Base-by-base conservation (phyloP, 768 basidiomycete genomes). In the Rossbeevera mucosa region DNA sequence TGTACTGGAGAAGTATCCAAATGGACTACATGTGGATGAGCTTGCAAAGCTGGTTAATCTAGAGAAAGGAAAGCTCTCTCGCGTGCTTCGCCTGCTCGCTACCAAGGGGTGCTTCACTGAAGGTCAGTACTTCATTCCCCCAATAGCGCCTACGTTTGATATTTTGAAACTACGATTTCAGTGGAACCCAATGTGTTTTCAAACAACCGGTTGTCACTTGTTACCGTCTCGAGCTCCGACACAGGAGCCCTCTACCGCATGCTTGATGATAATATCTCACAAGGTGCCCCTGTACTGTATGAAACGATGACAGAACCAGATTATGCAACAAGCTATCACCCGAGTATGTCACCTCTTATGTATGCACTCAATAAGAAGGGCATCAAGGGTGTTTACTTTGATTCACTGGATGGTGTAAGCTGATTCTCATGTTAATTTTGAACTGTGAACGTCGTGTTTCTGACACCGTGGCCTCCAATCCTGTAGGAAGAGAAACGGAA, bases 161-260 rank as follows among this genome's bases (percentile, higher is more conserved):
- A 36, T n/a, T 21, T 22, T 22, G 16, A 4, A 38, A 50, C 47
- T 3, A 40, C 33, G 2, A 33, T 20, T 38, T 29, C 20, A 66
- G 69, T 72, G 5, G 47, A 57, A 7, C 59, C 56, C 5, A 59
- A 69, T 20, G 48, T 50, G 0, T 71, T 67, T 53, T 64, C 66
- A 9, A 71, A 71, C 48, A 72, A 66, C 44, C 71, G 67, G 13
- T 55, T 71, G 20, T 71, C 71, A 3, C 59, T 68, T 13, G 43
- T 64, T 2, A 59, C 66, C 4, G 56, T 52, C 46, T 59, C 62
- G 16, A 51, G 9, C 24, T 61, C 48, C 22, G 44, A 0, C 22
- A 44, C 25, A 14, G 56, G 55, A 7, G 61, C 47, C 12, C 51
- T 62, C 11, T 50, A 51, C 0, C 49, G 51, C 9, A 28, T 57